A percentile compares a stretch with the other conserved stretches of the same genome.
Conservation (phyloP, 2,329 filamentous ascomycete species). For the Didymella pomorum region DNA sequence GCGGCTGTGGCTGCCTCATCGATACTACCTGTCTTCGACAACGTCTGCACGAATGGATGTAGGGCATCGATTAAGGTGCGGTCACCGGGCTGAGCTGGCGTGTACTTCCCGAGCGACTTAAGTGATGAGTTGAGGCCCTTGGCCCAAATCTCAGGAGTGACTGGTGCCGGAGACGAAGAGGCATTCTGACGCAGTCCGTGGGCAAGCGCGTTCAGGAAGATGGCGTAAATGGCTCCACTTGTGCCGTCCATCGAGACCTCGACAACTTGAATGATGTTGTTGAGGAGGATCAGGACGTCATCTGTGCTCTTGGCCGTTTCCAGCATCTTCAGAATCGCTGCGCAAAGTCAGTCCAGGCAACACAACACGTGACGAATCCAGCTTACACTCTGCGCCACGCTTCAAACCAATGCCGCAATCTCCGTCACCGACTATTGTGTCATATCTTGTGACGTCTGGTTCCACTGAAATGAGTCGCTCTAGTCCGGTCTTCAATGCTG, state of each 20-base stretch:
- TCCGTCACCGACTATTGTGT: constrained; percentile 87
- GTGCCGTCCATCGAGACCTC: constrained; percentile 78
- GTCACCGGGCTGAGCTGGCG: constrained; percentile 87
- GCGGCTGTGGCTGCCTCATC: constrained; percentile 78
- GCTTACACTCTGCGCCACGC: constrained; percentile 76
- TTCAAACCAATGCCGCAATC: constrained; percentile 89
- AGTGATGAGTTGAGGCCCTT: constrained; percentile 75
- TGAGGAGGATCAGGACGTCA: constrained; percentile 67
- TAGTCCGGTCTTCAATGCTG: constrained; percentile 64
- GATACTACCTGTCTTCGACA: constrained; percentile 71
- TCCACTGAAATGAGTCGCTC: constrained; percentile 70
- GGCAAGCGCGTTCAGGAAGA: constrained; percentile 87
- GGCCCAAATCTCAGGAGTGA: constrained; percentile 65
- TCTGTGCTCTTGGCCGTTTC: constrained; percentile 56
- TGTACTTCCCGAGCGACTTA: constrained; percentile 74
- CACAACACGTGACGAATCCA: constrained; percentile 42
- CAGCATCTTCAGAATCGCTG: constrained; percentile 55
- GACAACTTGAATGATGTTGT: constrained; percentile 68
- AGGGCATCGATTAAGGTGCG: constrained; percentile 90
- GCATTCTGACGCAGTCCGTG: constrained; percentile 69
- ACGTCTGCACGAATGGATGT: constrained; percentile 80
- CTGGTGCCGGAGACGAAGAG: constrained; percentile 53
- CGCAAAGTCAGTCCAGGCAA: constrained; percentile 35
- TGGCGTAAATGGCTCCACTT: constrained; percentile 80
- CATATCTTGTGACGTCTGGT: constrained; percentile 70